Base-by-base conservation (phyloP, 2,329 filamentous ascomycete species). In the Cordyceps cateniannulata region DNA sequence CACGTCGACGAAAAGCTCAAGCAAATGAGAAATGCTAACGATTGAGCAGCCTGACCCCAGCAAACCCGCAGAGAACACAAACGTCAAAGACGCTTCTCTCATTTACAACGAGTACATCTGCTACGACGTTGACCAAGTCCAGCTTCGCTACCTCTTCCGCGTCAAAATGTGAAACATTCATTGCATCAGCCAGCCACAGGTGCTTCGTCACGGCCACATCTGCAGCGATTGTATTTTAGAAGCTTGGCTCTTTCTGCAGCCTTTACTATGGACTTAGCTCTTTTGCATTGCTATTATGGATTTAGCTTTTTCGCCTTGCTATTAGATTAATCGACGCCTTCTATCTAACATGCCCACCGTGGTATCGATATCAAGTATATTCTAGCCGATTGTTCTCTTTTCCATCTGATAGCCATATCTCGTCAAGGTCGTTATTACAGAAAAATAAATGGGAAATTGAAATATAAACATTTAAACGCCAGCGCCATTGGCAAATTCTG, bases 71-170 rank as follows among this genome's bases (percentile, higher is more conserved):
- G 80, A 79, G 0, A 59, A 71, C 1, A 87, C 83, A 0, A 72
- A 77, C 0, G 70, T 83, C 0, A 35, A 64, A 0, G 67, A 72
- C 12, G 79, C 83, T 0, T 73, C 70, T 29, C 76, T 91, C 24
- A 70, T 75, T 54, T 91, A 91, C 75, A 91, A 91, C 69, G 88
- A 91, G 75, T 91, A 86, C 71, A 90, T 91, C 63, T 80, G 79
- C 56, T 91, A 91, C 67, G 81, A 91, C 65, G 76, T 89, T 3
- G 78, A 85, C 0, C 88, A 91, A 70, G 81, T 91, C 38, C 85
- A 85, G 48, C 77, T 91, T 5, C 81, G 88, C 5, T 91, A 91
- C 67, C 76, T 91, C 4, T 81, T 91, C 68, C 81, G 84, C 6
- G 83, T 90, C 52, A 80, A 79, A 68, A 81, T 84, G 75, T 72